Evolutionary conservation across 495 filamentous ascomycete genomes (phyloP).

Genomic region (Trichoderma orchidacearum): DNA sequence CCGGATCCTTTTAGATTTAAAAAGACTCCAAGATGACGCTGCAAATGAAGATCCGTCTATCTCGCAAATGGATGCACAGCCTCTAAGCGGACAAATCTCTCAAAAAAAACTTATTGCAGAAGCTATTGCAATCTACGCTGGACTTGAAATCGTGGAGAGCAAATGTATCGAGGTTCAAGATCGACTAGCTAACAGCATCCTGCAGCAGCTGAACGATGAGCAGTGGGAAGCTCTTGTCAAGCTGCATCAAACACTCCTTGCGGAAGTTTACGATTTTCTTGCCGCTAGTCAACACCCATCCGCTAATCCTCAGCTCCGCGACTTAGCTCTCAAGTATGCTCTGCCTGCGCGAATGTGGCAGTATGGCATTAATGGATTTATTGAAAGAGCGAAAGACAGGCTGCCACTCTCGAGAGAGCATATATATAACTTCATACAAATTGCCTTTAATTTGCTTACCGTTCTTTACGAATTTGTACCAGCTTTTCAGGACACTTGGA

Average conservation of each 20-base stretch:
- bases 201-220: constrained; percentile 34
- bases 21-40: background rate
- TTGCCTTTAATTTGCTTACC: constrained; percentile 75
- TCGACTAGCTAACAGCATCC: constrained; percentile 32
- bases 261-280: constrained; percentile 63
- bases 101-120: constrained; percentile 59
- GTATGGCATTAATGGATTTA: constrained; percentile 48
- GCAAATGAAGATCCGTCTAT: background rate
- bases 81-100: constrained; percentile 54
- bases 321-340: constrained; percentile 52
- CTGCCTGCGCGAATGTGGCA: constrained; percentile 78
- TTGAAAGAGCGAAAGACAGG: constrained; percentile 56
- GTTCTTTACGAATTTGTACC: constrained; percentile 64
- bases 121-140: constrained; percentile 63
- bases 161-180: constrained; percentile 65
- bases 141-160: constrained; percentile 64
- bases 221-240: constrained; percentile 65
- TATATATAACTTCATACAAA: constrained; percentile 70
- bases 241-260: constrained; percentile 49
- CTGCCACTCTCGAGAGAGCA: constrained; percentile 60
- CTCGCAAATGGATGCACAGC: constrained; percentile 28
- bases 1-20: background rate
- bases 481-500: constrained; percentile 73
- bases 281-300: constrained; percentile 62
- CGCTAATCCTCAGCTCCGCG: constrained; percentile 42